Percentiles rank a stretch among this genome's conserved stretches.
Evolutionary conservation across 2,329 filamentous ascomycete species (phyloP).

Genomic region (Alternaria infectoria): DNA sequence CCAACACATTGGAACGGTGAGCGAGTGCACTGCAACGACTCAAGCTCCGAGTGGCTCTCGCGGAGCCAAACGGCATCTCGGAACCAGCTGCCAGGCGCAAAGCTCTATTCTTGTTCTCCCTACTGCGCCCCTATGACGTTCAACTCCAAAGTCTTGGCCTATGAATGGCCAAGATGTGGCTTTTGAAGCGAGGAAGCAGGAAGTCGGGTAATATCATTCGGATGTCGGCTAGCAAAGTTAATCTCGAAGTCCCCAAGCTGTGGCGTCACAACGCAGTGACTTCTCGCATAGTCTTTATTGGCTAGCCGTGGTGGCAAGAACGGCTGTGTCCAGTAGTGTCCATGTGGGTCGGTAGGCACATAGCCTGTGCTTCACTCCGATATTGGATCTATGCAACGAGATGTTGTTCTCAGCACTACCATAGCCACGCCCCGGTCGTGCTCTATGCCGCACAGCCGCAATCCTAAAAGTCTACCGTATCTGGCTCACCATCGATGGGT

Average conservation of each 20-base stretch:
- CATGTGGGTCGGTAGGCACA: neutral
- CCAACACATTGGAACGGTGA: neutral
- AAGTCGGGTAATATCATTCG: neutral
- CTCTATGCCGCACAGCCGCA: neutral
- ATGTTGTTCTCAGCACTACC: neutral
- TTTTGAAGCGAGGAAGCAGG: neutral
- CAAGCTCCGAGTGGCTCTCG: neutral
- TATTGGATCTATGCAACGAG: neutral
- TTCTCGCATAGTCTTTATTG: neutral
- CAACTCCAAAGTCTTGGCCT: neutral
- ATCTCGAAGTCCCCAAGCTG: neutral
- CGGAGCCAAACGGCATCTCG: neutral
- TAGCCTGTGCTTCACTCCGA: neutral
- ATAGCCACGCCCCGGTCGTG: neutral
- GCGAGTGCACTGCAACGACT: neutral
- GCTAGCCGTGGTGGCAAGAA: neutral
- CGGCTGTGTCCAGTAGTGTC: neutral
- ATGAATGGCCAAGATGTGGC: neutral
- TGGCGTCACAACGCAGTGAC: neutral
- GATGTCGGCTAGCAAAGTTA: constrained; percentile 7
- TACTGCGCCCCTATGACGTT: neutral
- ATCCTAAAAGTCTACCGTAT: neutral
- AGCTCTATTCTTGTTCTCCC: neutral
- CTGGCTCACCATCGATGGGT: neutral
- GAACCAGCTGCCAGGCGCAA: neutral